Percentiles rank a stretch among this genome's conserved stretches.
These are phyloP conservation scores for Penicillium thymicola DNA, from an alignment of 2,329 filamentous ascomycete species.

Conservation along the genomic window DNA sequence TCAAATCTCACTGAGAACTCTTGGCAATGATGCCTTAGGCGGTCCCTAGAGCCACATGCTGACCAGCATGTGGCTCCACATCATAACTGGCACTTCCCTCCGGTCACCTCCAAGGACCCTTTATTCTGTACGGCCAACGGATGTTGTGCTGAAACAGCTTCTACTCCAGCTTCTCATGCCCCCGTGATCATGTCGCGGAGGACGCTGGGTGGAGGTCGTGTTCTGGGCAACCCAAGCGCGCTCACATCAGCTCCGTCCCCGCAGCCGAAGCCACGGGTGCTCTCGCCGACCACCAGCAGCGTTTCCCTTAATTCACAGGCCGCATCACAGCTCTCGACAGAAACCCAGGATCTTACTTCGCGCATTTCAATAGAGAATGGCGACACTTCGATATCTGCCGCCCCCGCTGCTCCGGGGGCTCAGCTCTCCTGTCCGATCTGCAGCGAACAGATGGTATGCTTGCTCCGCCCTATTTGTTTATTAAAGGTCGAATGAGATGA, in stretches of 20 bases:
- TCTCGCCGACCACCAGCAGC: slow-evolving; percentile 68
- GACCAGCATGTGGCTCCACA: slow-evolving; percentile 9
- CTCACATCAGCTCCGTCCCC: slow-evolving; percentile 59
- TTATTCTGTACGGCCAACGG: slow-evolving; percentile 19
- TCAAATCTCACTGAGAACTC: not conserved
- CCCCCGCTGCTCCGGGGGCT: slow-evolving; percentile 57
- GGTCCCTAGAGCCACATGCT: not conserved
- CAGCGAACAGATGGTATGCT: slow-evolving; percentile 86
- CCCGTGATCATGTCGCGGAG: slow-evolving; percentile 68
- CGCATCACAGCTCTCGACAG: slow-evolving; percentile 65
- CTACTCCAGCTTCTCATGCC: slow-evolving; percentile 31
- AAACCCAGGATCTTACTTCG: slow-evolving; percentile 74
- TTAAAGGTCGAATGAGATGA: not conserved
- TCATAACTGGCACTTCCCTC: slow-evolving; percentile 15
- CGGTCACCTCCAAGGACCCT: slow-evolving; percentile 5
- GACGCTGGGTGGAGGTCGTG: slow-evolving; percentile 87
- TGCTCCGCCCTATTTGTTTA: not conserved
- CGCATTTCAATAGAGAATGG: slow-evolving; percentile 70
- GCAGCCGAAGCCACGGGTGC: slow-evolving; percentile 43
- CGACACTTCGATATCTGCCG: slow-evolving; percentile 47
- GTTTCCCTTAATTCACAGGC: slow-evolving; percentile 73
- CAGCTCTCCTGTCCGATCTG: slow-evolving; percentile 94
- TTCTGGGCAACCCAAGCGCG: slow-evolving; percentile 81
- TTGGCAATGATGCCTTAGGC: slow-evolving; percentile 18
- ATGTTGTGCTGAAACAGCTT: slow-evolving; percentile 19